Percentiles rank a stretch among this genome's conserved stretches.
These are phyloP conservation scores for Aegilops speltoides DNA, from an alignment of 176 grass and related monocot species.

Conservation along the genomic window DNA sequence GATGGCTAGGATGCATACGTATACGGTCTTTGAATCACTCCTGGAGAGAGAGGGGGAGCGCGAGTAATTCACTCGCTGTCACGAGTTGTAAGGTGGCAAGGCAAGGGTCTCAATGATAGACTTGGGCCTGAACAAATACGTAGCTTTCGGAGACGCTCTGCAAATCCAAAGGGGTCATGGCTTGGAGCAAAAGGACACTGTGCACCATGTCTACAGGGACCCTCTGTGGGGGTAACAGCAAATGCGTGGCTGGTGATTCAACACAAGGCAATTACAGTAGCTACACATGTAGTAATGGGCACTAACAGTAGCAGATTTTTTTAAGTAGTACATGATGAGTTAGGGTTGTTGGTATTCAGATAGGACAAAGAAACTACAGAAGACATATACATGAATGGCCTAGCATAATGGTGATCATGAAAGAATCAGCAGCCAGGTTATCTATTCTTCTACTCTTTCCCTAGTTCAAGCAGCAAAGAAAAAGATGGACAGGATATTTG, in stretches of 20 bases:
- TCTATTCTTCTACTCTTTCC: neutral
- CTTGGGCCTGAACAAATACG: slow-evolving; percentile 54
- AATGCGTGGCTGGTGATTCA: slow-evolving; percentile 42
- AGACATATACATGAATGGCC: neutral
- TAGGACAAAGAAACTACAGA: slow-evolving; percentile 5
- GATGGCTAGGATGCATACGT: slow-evolving; percentile 74
- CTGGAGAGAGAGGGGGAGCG: slow-evolving; percentile 18
- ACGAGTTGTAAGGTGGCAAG: slow-evolving; percentile 54
- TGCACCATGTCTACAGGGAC: slow-evolving; percentile 59
- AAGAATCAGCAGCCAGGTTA: neutral
- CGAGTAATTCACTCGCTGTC: slow-evolving; percentile 49
- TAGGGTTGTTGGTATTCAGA: neutral
- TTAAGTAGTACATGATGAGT: slow-evolving; percentile 4
- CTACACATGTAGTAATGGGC: slow-evolving; percentile 5
- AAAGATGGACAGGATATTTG: slow-evolving; percentile 35
- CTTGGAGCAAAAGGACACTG: slow-evolving; percentile 66
- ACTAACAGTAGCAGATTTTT: slow-evolving; percentile 18
- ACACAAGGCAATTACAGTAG: slow-evolving; percentile 33
- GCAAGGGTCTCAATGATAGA: slow-evolving; percentile 55
- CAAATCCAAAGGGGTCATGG: slow-evolving; percentile 72
- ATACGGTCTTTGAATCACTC: slow-evolving; percentile 65
- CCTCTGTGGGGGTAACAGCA: slow-evolving; percentile 38
- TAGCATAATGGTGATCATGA: neutral
- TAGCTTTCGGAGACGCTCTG: slow-evolving; percentile 74
- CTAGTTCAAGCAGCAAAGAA: neutral